These are phyloP conservation scores for Thielaviopsis musarum DNA, from an alignment of 2,329 filamentous ascomycete species.

Conservation along the genomic window DNA sequence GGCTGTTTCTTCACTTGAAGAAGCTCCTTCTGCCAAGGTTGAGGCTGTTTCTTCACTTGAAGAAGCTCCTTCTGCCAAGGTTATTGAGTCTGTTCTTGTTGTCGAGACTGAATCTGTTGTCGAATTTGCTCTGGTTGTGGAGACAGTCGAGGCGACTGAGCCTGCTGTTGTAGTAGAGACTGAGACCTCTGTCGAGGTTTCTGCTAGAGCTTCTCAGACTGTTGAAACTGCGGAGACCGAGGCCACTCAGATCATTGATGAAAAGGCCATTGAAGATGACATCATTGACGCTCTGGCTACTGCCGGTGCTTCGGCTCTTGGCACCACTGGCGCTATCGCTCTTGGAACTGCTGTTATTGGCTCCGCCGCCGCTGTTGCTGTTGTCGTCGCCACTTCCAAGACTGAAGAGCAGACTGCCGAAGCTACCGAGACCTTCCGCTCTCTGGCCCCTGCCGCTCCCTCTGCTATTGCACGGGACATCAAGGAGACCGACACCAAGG, in stretches of 20 bases:
- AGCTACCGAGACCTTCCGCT: background rate
- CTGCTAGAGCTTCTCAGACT: background rate
- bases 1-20: background rate
- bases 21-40: background rate
- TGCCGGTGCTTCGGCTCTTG: background rate
- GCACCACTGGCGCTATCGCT: background rate
- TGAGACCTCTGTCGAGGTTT: background rate
- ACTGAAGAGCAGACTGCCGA: background rate
- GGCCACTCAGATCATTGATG: background rate
- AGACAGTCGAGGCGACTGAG: background rate
- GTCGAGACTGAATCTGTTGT: conserved; percentile 1
- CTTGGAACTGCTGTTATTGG: background rate
- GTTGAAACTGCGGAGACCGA: background rate
- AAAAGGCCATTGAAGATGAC: background rate
- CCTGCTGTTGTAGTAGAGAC: background rate
- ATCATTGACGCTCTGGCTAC: background rate
- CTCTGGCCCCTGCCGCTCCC: background rate
- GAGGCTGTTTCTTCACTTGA: background rate
- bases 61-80: background rate
- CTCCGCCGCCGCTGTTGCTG: background rate
- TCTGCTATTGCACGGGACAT: background rate
- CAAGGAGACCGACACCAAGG: background rate
- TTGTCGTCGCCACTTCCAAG: background rate
- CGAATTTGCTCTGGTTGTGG: background rate
- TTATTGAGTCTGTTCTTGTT: background rate